phyloP scores from a whole-genome alignment of 176 grass and related monocot genomes.

The Phoenix roebelenii region DNA sequence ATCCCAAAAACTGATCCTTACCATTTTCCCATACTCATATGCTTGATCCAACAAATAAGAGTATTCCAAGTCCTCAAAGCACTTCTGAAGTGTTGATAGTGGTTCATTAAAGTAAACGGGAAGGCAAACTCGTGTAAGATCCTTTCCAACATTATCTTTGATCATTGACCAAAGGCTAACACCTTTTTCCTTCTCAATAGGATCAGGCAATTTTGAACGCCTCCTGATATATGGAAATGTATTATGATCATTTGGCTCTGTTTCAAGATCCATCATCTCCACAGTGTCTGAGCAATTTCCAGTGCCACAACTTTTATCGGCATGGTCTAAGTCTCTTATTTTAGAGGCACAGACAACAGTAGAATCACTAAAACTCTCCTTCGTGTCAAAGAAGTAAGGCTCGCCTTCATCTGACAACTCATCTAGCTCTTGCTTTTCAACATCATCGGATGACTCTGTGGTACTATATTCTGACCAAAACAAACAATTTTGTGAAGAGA shows the following conservation, averaged over 20 bases:
- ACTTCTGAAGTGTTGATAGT: conserved; percentile 54
- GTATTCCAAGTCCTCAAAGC: conserved; percentile 61
- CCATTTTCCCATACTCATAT: conserved; percentile 35
- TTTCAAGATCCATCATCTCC: conserved; percentile 8
- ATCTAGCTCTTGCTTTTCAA: conserved; percentile 64
- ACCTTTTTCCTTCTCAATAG: conserved; percentile 37
- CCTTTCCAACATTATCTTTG: conserved; percentile 57
- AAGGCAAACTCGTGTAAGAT: conserved; percentile 41
- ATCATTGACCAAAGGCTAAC: conserved; percentile 53
- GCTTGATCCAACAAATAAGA: conserved; percentile 43
- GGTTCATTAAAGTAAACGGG: conserved; percentile 59
- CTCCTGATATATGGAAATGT: neutral
- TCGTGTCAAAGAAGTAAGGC: conserved; percentile 76
- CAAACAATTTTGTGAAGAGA: conserved; percentile 11
- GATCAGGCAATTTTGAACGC: conserved; percentile 31
- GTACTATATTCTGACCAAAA: conserved; percentile 81
- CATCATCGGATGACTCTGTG: conserved; percentile 78
- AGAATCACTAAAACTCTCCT: conserved; percentile 63
- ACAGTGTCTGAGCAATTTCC: neutral
- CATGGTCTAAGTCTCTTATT: conserved; percentile 23
- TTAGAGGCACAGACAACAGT: conserved; percentile 22
- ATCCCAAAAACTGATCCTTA: conserved; percentile 4
- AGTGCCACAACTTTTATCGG: neutral
- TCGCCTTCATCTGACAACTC: conserved; percentile 65
- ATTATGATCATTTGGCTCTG: neutral